Conservation (phyloP, 2,329 filamentous ascomycete genomes). For the Fusarium verticillioides region DNA sequence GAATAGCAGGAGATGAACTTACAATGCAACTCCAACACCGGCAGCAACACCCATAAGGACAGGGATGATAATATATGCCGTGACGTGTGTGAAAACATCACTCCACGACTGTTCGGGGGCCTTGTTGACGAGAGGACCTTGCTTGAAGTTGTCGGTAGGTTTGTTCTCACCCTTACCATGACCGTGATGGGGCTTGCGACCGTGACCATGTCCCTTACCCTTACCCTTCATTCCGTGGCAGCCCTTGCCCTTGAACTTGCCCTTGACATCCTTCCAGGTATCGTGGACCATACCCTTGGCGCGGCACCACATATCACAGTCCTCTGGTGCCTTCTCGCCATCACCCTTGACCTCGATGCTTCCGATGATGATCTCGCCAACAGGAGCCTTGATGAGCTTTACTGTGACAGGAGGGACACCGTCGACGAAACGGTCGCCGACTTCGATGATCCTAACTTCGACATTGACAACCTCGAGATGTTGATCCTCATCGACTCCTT, state of each 20-base stretch:
- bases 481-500: constrained; percentile 61
- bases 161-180: constrained; percentile 35
- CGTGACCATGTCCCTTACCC: constrained; percentile 7
- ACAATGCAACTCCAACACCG: constrained; percentile 74
- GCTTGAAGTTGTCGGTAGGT: constrained; percentile 37
- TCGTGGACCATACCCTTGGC: constrained; percentile 53
- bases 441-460: constrained; percentile 68
- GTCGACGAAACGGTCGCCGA: constrained; percentile 66
- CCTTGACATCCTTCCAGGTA: constrained; percentile 44
- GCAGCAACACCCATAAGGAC: constrained; percentile 75
- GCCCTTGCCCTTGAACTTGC: constrained; percentile 39
- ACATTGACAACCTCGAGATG: constrained; percentile 64
- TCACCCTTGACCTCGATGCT: constrained; percentile 55
- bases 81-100: constrained; percentile 64
- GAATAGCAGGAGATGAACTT: constrained; percentile 45
- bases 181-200: constrained; percentile 20
- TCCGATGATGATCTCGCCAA: constrained; percentile 66
- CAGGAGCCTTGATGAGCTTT: constrained; percentile 69
- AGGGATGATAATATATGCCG: constrained; percentile 73
- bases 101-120: constrained; percentile 53
- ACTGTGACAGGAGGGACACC: constrained; percentile 67
- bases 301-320: constrained; percentile 64
- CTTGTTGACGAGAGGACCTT: constrained; percentile 19
- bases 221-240: constrained; percentile 42
- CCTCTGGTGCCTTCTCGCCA: background rate